phyloP scores from a whole-genome alignment of 2,329 filamentous ascomycete genomes.

The Xylaria multiplex region DNA sequence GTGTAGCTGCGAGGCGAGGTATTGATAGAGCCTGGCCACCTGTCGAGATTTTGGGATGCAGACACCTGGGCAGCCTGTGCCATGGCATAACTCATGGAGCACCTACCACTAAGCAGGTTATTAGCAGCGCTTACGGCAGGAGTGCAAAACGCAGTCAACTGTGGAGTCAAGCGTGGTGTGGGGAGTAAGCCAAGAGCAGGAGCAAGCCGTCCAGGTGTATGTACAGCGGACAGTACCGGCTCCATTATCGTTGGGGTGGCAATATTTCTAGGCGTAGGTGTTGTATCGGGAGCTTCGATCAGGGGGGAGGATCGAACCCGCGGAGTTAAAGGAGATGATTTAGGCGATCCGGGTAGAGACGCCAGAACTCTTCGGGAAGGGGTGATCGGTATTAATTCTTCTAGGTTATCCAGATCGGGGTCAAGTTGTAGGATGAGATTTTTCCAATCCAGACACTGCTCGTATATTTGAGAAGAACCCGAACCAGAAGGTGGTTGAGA shows the following conservation, averaged over 20 bases:
- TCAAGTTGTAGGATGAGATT: slow-evolving; percentile 66
- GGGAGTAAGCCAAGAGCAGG: slow-evolving; percentile 66
- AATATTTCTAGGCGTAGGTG: slow-evolving; percentile 55
- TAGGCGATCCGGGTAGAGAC: slow-evolving; percentile 53
- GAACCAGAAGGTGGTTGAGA: slow-evolving; percentile 65
- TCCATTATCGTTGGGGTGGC: slow-evolving; percentile 61
- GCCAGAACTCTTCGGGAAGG: slow-evolving; percentile 50
- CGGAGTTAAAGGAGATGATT: slow-evolving; percentile 57
- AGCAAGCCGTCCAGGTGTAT: slow-evolving; percentile 59
- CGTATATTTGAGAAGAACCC: slow-evolving; percentile 52
- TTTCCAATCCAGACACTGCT: slow-evolving; percentile 66
- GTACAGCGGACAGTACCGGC: slow-evolving; percentile 55
- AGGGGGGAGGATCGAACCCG: slow-evolving; percentile 50
- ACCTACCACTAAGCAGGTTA: slow-evolving; percentile 59
- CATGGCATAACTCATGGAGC: slow-evolving; percentile 71
- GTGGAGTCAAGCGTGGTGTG: slow-evolving; percentile 68
- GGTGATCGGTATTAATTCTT: slow-evolving; percentile 57
- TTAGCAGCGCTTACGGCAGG: slow-evolving; percentile 67
- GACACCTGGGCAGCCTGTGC: slow-evolving; percentile 61
- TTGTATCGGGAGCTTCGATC: slow-evolving; percentile 53
- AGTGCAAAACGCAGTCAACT: slow-evolving; percentile 66
- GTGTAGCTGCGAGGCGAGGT: slow-evolving; percentile 64
- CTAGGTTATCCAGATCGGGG: slow-evolving; percentile 67
- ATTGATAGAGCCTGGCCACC: slow-evolving; percentile 59
- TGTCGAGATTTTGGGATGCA: slow-evolving; percentile 62